Evolutionary conservation across 2,329 filamentous ascomycete species (phyloP).

Genomic region (Zarea fungicola): DNA sequence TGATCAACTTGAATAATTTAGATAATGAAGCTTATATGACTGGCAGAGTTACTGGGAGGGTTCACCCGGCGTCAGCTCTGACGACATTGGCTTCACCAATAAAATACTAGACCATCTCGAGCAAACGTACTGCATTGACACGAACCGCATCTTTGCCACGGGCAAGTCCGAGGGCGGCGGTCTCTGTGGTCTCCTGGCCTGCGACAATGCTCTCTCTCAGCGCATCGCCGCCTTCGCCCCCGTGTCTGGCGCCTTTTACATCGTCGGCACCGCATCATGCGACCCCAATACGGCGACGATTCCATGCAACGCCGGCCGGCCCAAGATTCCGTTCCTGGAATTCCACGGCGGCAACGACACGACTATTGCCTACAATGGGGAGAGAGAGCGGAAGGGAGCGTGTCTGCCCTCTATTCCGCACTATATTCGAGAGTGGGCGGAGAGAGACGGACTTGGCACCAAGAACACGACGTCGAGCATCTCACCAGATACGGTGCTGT

Average conservation of each 20-base stretch:
- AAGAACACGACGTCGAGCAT: conserved; percentile 11
- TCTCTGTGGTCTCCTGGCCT: conserved; percentile 35
- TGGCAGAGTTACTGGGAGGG: conserved; percentile 37
- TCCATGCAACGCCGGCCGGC: conserved; percentile 32
- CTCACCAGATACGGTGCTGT: conserved; percentile 22
- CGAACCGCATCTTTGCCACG: conserved; percentile 31
- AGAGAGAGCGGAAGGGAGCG: conserved; percentile 33
- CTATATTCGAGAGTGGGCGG: conserved; percentile 33
- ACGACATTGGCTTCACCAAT: conserved; percentile 38
- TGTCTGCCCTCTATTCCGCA: conserved; percentile 38
- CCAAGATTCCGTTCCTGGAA: conserved; percentile 38
- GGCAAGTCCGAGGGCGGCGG: conserved; percentile 39
- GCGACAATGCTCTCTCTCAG: conserved; percentile 26
- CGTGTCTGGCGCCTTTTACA: conserved; percentile 36
- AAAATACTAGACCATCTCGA: conserved; percentile 35
- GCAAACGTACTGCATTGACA: conserved; percentile 30
- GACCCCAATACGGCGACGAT: conserved; percentile 29
- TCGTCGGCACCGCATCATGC: conserved; percentile 26
- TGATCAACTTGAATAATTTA: too few relatives aligned
- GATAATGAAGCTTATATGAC: not conserved
- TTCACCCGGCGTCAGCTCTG: conserved; percentile 28
- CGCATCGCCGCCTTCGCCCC: conserved; percentile 35
- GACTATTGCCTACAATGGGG: conserved; percentile 40
- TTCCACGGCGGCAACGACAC: conserved; percentile 44
- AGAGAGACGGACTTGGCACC: conserved; percentile 22